Evolutionary conservation across 176 grass and related monocot species (phyloP), one percentile per base, ranked within the genome.

Genomic region (Zoysia pacifica): DNA sequence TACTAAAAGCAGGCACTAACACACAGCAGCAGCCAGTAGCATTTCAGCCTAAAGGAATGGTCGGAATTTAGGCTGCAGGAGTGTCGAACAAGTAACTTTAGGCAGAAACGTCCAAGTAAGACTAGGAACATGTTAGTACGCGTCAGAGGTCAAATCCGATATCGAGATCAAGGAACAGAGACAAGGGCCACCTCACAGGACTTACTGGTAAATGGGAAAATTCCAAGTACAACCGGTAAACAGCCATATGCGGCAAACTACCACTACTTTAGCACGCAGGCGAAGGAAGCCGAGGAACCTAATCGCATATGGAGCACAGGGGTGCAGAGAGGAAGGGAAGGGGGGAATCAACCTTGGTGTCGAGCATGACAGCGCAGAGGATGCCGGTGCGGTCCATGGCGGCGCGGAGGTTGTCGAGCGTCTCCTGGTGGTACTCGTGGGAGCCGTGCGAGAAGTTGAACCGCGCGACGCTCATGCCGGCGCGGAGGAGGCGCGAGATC

Each of bases 401-500:
- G 47, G 80, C 79, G 70, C 15, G 87, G 53, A 97, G 81, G 86
- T 97, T 97, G 60, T 92, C 77, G 79, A 97, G 94, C 80, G 89
- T 94, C 80, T 89, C 91, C 91, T 97, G 94, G 80, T 97, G 94
- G 91, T 97, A 97, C 16, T 84, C 94, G 83, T 94, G 91, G 9
- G 91, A 92, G 39, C 94, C 91, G 77, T 97, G 94, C 18, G 94
- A 97, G 85, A 97, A 97, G 81, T 97, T 97, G 89, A 97, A 97
- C 56, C 94, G 81, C 7, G 91, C 94, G 48, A 97, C 94, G 84
- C 90, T 90, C 94, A 97, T 94, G 13, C 94, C 94, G 9, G 94
- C 94, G 48, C 87, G 86, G 1, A 97, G 89, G 18, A 97, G 87
- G 59, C 83, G 86, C 70, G 84, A 86, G 85, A 91, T 64, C 94